A percentile compares a stretch with the other conserved stretches of the same genome.
Conservation (phyloP, 441 rosid genomes). For the Omphalea diandra region DNA sequence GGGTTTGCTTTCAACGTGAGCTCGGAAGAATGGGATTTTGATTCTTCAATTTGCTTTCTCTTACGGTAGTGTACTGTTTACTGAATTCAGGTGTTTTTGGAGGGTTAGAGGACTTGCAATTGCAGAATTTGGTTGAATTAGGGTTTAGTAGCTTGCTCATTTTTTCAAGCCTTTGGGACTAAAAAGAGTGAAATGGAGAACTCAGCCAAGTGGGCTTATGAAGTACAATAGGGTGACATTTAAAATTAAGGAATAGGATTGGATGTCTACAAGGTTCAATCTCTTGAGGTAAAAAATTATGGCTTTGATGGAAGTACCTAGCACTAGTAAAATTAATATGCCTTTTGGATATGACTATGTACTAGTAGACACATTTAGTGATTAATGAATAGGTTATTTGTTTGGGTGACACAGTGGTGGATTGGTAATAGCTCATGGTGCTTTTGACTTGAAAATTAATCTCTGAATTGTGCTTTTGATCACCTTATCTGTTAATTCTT, state of each 20-base stretch:
- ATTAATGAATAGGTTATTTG: neutral
- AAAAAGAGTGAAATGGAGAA: neutral
- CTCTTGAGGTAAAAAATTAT: neutral
- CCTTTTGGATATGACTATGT: neutral
- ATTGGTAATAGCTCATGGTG: neutral
- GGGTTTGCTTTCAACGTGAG: constrained; percentile 5
- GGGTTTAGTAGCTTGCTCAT: constrained; percentile 24
- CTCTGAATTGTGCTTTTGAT: too few relatives aligned
- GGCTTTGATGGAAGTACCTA: constrained; percentile 4
- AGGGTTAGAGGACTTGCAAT: neutral
- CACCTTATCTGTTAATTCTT: neutral
- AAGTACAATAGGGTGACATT: too few relatives aligned
- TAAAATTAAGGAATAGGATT: too few relatives aligned
- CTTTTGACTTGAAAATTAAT: neutral
- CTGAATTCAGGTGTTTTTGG: neutral
- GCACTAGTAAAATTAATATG: too few relatives aligned
- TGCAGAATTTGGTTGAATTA: constrained; percentile 26
- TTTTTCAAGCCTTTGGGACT: constrained; percentile 4
- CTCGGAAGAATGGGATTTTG: constrained; percentile 3
- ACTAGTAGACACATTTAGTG: neutral
- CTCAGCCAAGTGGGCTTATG: too few relatives aligned
- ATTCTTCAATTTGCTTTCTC: constrained; percentile 10
- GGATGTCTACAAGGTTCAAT: too few relatives aligned
- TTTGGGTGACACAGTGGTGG: neutral
- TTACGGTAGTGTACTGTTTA: neutral